These are phyloP conservation scores for Nectriaceae sp. DNA, from an alignment of 2,329 filamentous ascomycete genomes.

Conservation along the genomic window DNA sequence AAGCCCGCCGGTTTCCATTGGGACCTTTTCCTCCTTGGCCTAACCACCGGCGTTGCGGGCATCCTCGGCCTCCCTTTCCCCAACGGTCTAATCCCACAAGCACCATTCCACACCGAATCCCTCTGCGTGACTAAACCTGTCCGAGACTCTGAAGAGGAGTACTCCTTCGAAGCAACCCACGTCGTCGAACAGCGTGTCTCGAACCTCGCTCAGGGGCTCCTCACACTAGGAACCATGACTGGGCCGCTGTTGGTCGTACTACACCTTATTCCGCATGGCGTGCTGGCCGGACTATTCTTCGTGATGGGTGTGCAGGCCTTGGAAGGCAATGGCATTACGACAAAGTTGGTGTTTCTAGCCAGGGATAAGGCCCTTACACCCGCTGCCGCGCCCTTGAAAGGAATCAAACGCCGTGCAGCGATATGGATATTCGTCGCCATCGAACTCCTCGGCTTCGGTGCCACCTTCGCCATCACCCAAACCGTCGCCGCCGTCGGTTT, in stretches of 20 bases:
- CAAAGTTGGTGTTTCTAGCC: conserved; percentile 70
- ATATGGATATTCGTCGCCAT: conserved; percentile 72
- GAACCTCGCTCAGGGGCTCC: conserved; percentile 75
- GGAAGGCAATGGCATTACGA: conserved; percentile 74
- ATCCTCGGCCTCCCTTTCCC: conserved; percentile 78
- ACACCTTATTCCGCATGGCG: conserved; percentile 76
- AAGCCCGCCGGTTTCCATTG: conserved; percentile 86
- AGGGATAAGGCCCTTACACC: conserved; percentile 66
- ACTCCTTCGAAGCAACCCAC: conserved; percentile 53
- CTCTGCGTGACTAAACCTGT: conserved; percentile 69
- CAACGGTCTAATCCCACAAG: conserved; percentile 82
- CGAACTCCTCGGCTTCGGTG: conserved; percentile 71
- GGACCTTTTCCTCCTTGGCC: conserved; percentile 79
- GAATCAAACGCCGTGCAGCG: conserved; percentile 62
- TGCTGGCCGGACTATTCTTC: conserved; percentile 81
- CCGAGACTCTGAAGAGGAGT: conserved; percentile 56
- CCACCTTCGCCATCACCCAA: conserved; percentile 81
- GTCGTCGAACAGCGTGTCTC: conserved; percentile 79
- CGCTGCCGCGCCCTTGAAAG: conserved; percentile 58
- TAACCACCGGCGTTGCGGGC: conserved; percentile 75
- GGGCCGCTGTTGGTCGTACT: conserved; percentile 73
- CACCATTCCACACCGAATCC: conserved; percentile 78
- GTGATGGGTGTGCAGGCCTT: conserved; percentile 82
- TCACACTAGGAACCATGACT: conserved; percentile 79
- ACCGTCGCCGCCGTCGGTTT: conserved; percentile 83